A percentile compares a stretch with the other conserved stretches of the same genome.
Evolutionary conservation across 2,329 filamentous ascomycete species (phyloP).

Genomic region (Zasmidium citrigriseum): DNA sequence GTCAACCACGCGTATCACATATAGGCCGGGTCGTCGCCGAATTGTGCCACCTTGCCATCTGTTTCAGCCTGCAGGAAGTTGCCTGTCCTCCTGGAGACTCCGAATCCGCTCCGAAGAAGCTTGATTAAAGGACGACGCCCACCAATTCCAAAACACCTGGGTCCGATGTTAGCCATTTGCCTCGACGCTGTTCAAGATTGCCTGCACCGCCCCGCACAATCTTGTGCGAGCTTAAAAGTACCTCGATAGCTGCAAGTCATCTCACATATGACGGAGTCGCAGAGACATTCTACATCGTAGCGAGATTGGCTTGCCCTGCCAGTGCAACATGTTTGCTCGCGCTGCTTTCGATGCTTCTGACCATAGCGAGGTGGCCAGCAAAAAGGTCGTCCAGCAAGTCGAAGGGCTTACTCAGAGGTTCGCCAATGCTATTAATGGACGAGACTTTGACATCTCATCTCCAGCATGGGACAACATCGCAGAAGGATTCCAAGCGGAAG

Average conservation of each 20-base stretch:
- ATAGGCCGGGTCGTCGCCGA: not conserved
- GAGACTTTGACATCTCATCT: not conserved
- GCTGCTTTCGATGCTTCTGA: no score
- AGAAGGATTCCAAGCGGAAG: not conserved
- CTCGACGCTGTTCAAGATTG: not conserved
- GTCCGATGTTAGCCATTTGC: not conserved
- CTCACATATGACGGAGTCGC: no score
- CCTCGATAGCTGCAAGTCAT: no score
- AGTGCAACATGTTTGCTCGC: no score
- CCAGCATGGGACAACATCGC: conserved; percentile 3
- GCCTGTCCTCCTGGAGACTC: not conserved
- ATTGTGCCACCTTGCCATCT: not conserved
- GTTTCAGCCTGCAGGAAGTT: not conserved
- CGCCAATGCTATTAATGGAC: conserved; percentile 1
- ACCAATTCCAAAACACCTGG: not conserved
- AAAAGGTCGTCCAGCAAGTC: not conserved
- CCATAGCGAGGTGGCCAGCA: not conserved
- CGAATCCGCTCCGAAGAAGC: not conserved
- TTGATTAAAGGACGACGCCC: not conserved
- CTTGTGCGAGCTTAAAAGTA: no score
- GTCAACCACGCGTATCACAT: not conserved
- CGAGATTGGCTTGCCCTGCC: no score
- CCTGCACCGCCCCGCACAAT: not conserved
- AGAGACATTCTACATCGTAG: no score
- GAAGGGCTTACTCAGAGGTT: not conserved